phyloP scores from a whole-genome alignment of 495 filamentous ascomycete species.

The Entonaema liquescens region DNA sequence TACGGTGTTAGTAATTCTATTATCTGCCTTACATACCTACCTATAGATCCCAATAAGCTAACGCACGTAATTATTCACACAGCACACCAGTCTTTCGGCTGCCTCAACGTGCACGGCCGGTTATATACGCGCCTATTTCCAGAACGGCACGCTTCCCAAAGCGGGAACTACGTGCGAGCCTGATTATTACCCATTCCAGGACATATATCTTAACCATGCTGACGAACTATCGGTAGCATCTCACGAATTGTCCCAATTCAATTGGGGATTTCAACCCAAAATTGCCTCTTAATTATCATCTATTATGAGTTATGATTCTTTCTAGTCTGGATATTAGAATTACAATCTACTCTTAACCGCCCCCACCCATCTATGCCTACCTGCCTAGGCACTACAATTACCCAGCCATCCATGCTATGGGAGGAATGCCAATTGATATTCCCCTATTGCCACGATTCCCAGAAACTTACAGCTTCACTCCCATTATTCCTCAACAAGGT shows the following conservation, averaged over 20 bases:
- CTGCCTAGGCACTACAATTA: not conserved
- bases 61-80: conserved; percentile 5
- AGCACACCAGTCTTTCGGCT: conserved; percentile 52
- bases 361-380: not conserved
- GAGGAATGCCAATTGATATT: not conserved
- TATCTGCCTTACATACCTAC: not conserved
- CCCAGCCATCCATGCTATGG: not conserved
- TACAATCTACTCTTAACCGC: not conserved
- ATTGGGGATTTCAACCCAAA: conserved; percentile 13
- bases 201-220: not conserved
- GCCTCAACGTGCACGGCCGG: conserved; percentile 48
- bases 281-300: not conserved
- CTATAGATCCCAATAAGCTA: not conserved
- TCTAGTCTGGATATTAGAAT: not conserved
- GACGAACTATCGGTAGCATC: conserved; percentile 27
- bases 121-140: conserved; percentile 49
- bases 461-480: not conserved
- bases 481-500: conserved; percentile 34
- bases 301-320: not conserved
- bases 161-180: conserved; percentile 46
- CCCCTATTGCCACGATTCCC: not conserved
- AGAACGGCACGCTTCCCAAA: conserved; percentile 45
- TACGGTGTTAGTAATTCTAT: conserved; percentile 50
- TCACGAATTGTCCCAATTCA: conserved; percentile 23
- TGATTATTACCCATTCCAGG: conserved; percentile 42